These are phyloP conservation scores for Salisapilia sapeloensis DNA, from an alignment of 352 stramenopile species.

Conservation along the genomic window DNA sequence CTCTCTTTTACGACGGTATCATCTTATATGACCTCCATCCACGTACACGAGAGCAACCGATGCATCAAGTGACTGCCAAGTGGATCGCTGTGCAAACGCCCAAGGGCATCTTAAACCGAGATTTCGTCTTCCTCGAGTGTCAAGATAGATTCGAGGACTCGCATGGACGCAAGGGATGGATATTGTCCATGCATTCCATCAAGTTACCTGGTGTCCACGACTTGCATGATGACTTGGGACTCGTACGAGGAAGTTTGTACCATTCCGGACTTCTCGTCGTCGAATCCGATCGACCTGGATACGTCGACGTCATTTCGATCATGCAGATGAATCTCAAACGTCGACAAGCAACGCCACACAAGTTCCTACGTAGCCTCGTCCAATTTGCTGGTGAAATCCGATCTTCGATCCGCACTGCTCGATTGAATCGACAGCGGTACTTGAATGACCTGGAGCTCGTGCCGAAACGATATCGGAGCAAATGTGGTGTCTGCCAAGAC, in stretches of 20 bases:
- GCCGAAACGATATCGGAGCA: conserved; percentile 56
- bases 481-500: conserved; percentile 62
- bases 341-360: conserved; percentile 22
- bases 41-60: conserved; percentile 48
- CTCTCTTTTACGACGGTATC: conserved; percentile 55
- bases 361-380: conserved; percentile 21
- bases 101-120: conserved; percentile 36
- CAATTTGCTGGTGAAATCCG: conserved; percentile 28
- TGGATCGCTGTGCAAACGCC: conserved; percentile 51
- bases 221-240: conserved; percentile 50
- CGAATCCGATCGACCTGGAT: conserved; percentile 44
- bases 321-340: conserved; percentile 74
- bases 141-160: conserved; percentile 80
- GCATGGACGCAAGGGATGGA: conserved; percentile 59
- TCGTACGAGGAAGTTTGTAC: conserved; percentile 65
- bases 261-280: conserved; percentile 75
- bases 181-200: conserved; percentile 72
- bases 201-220: conserved; percentile 64
- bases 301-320: conserved; percentile 72
- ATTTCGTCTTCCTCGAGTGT: conserved; percentile 70
- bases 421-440: conserved; percentile 68
- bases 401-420: conserved; percentile 44
- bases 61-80: conserved; percentile 75
- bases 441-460: conserved; percentile 68
- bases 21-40: conserved; percentile 50